Conservation (phyloP, 306 rosid genomes). For the Vigna mungo region DNA sequence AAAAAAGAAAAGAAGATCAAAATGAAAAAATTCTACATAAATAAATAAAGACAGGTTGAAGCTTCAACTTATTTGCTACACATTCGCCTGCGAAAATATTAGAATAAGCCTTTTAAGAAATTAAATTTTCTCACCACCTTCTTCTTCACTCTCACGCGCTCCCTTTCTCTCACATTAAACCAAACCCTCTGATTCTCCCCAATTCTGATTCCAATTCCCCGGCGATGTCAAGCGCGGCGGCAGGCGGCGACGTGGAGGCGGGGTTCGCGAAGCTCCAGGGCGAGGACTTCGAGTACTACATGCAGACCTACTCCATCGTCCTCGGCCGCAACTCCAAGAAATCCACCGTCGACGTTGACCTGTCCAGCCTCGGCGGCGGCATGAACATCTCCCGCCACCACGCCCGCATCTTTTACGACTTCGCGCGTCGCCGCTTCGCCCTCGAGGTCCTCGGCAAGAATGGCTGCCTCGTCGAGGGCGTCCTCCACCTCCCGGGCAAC, state of each 20-base stretch:
- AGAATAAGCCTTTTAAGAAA: no score
- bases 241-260: conserved; percentile 87
- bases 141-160: not conserved
- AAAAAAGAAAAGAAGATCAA: no score
- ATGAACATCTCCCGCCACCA: conserved; percentile 99
- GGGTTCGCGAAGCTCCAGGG: conserved; percentile 99
- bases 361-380: conserved; percentile 98
- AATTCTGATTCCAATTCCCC: not conserved
- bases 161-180: not conserved
- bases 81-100: no score
- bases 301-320: conserved; percentile 97
- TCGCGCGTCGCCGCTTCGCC: conserved; percentile 95
- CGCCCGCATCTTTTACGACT: conserved; percentile 96
- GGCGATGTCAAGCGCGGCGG: conserved; percentile 51
- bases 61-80: no score
- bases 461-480: conserved; percentile 97
- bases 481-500: conserved; percentile 92
- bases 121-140: no score
- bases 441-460: conserved; percentile 95
- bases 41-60: no score
- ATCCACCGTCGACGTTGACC: conserved; percentile 95
- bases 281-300: conserved; percentile 97
- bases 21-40: no score
- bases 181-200: not conserved
- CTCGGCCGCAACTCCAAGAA: conserved; percentile 98